Evolutionary conservation across 345 rosid genomes (phyloP).

Genomic region (Eucalyptus melliodora): DNA sequence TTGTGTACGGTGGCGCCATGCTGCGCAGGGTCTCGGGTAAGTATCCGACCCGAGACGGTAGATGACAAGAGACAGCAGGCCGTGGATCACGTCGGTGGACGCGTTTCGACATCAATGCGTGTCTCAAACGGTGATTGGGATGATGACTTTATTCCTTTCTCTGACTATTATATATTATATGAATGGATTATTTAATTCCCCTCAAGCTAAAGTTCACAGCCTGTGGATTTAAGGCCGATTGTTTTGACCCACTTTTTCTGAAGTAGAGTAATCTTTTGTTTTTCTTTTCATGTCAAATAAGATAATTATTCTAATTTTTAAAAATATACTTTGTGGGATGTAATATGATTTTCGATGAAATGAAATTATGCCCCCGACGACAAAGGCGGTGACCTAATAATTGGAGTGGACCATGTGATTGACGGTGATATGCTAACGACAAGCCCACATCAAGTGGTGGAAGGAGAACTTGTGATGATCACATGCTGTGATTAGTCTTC

Average conservation of each 20-base stretch:
- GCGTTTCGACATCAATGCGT: not conserved
- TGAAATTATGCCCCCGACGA: not conserved
- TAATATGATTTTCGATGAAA: not conserved
- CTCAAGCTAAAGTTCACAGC: not conserved
- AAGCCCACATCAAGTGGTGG: not conserved
- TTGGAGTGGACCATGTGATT: too few relatives aligned
- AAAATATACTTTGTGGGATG: not conserved
- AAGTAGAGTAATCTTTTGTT: not conserved
- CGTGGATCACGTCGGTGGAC: not conserved
- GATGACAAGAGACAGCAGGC: not conserved
- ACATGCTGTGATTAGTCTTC: not conserved
- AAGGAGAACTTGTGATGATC: not conserved
- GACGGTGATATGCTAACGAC: not conserved
- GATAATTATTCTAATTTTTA: not conserved
- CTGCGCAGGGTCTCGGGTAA: not conserved
- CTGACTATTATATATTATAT: not conserved
- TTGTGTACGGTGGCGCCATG: not conserved
- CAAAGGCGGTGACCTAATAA: not conserved
- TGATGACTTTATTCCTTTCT: not conserved
- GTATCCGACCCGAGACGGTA: not conserved
- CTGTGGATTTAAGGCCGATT: not conserved
- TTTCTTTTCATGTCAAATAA: not conserved
- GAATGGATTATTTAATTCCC: not conserved
- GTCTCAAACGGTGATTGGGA: not conserved
- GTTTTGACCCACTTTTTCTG: not conserved